Base-by-base conservation (phyloP, 139 green algal species). In the Micractinium conductrix region DNA sequence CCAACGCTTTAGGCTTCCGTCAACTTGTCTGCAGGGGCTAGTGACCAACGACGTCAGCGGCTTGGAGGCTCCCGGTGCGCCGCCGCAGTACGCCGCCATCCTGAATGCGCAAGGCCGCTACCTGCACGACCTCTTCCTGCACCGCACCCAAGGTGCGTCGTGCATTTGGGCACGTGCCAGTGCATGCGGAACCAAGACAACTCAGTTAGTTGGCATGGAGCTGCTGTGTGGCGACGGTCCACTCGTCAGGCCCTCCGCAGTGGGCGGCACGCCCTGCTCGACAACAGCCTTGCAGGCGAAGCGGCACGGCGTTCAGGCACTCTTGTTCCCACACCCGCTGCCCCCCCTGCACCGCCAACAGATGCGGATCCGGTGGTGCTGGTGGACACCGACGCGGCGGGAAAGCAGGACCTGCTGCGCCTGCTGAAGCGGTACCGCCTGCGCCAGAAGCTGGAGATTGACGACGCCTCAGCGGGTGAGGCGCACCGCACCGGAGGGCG, bases 91-190 rank as follows among this genome's bases (percentile, higher is more conserved):
- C 72, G 82, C 90, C 1, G 74, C 85, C 45, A 83, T 97, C 26
- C 90, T 97, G 2, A 97, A 91, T 22, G 87, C 92, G 0, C 95
- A 97, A 74, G 94, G 94, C 22, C 91, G 95, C 35, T 89, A 92
- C 70, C 79, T 96, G 44, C 92, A 97, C 50, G 94, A 97, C 74
- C 43, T 95, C 26, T 92, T 96, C 73, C 63, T 96, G 2, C 84
- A 93, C 79, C 83, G 69, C 44, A 79, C 48, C 2, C 44, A n/a
- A 55, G 83, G 78, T 89, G 53, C 28, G n/a, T n/a, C n/a, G n/a
- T n/a, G n/a, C n/a, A n/a, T n/a, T n/a, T n/a, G n/a, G n/a, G n/a
- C n/a, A n/a, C n/a, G n/a, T n/a, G n/a, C n/a, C n/a, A n/a, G n/a
- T n/a, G n/a, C n/a, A n/a, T n/a, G n/a, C n/a, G n/a, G n/a, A n/a